Evolutionary conservation across 2,329 filamentous ascomycete species (phyloP).

Genomic region (Alternaria gaisen): DNA sequence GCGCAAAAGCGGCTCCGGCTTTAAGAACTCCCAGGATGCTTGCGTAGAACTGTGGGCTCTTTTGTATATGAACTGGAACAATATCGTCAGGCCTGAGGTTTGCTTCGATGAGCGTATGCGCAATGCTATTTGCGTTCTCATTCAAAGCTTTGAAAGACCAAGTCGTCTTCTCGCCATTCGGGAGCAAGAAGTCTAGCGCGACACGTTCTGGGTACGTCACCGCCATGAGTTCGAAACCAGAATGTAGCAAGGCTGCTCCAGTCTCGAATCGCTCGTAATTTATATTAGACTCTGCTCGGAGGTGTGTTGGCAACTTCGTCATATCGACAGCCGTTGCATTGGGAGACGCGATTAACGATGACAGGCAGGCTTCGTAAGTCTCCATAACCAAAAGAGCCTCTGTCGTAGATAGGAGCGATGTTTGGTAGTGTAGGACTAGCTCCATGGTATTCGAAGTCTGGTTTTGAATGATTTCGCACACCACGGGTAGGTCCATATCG

Average conservation of each 20-base stretch:
- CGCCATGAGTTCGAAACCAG: conserved; percentile 51
- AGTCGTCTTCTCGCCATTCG: conserved; percentile 35
- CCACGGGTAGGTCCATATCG: conserved; percentile 77
- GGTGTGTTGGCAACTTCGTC: conserved; percentile 25
- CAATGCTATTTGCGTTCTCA: conserved; percentile 44
- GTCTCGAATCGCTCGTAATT: conserved; percentile 19
- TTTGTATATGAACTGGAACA: conserved; percentile 47
- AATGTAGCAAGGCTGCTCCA: conserved; percentile 43
- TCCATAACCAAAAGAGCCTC: conserved; percentile 41
- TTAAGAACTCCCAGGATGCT: conserved; percentile 53
- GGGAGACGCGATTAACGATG: conserved; percentile 34
- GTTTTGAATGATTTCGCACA: conserved; percentile 76
- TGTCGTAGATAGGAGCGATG: conserved; percentile 33
- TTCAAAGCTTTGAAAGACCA: conserved; percentile 49
- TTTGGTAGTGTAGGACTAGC: conserved; percentile 68
- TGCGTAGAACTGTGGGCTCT: conserved; percentile 48
- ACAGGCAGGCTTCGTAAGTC: conserved; percentile 40
- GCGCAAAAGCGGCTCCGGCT: conserved; percentile 50
- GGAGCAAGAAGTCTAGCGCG: conserved; percentile 52
- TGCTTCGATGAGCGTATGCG: conserved; percentile 38
- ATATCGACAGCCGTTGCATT: conserved; percentile 34
- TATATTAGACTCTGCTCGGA: conserved; percentile 40
- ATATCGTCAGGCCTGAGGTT: conserved; percentile 43
- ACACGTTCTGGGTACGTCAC: conserved; percentile 33
- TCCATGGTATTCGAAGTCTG: conserved; percentile 61